Evolutionary conservation across 202 grass and related monocot species (phyloP).

Genomic region (Saccharum hybrid): DNA sequence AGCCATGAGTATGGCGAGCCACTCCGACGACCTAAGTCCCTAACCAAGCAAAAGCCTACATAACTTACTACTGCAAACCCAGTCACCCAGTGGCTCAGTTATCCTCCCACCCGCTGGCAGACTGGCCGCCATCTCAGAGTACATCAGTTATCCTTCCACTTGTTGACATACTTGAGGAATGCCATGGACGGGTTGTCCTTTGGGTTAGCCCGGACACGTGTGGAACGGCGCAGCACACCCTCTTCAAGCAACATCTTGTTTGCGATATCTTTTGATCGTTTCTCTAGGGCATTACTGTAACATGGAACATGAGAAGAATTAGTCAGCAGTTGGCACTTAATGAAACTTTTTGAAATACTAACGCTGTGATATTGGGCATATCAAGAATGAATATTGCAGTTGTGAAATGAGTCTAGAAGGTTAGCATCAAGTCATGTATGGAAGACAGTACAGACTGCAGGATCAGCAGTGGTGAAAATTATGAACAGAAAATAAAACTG

Average conservation of each 20-base stretch:
- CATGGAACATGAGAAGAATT: slow-evolving; percentile 30
- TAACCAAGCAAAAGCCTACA: slow-evolving; percentile 4
- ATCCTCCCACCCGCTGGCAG: background rate
- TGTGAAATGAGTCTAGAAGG: background rate
- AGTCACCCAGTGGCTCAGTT: slow-evolving; percentile 7
- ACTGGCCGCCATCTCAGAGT: background rate
- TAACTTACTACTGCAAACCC: slow-evolving; percentile 1
- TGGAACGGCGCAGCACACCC: slow-evolving; percentile 72
- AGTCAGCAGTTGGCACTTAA: background rate
- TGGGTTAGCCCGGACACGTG: slow-evolving; percentile 75
- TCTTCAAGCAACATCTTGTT: slow-evolving; percentile 74
- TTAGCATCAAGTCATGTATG: slow-evolving; percentile 8
- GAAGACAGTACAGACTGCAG: background rate
- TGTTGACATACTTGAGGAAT: slow-evolving; percentile 89
- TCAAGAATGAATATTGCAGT: background rate
- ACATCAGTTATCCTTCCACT: slow-evolving; percentile 70
- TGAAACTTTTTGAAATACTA: background rate
- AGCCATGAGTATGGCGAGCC: slow-evolving; percentile 16
- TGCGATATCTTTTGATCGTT: slow-evolving; percentile 65
- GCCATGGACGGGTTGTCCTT: slow-evolving; percentile 70
- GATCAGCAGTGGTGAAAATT: background rate
- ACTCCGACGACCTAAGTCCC: background rate
- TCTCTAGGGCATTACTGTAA: slow-evolving; percentile 70
- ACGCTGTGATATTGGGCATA: background rate
- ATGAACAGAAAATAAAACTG: slow-evolving; percentile 9